These are phyloP conservation scores for Sporothrix curviconia DNA, from an alignment of 2,329 filamentous ascomycete genomes.

Conservation along the genomic window DNA sequence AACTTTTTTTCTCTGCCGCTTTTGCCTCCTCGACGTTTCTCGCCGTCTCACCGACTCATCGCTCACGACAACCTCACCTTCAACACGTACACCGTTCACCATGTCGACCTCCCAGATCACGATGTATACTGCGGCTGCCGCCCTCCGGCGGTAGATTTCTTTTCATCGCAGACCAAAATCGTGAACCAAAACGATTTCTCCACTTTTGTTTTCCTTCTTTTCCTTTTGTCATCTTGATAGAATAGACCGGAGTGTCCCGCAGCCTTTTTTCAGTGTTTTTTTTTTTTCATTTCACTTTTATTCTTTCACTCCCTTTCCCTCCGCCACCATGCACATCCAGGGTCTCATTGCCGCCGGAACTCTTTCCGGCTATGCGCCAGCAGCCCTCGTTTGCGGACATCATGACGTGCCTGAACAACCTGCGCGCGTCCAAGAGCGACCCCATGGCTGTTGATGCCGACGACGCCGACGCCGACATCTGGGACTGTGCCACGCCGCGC, in stretches of 20 bases:
- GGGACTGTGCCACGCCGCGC: conserved; percentile 46
- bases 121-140: not conserved
- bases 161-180: not conserved
- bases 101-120: not conserved
- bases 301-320: not conserved
- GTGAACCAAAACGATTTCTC: not conserved
- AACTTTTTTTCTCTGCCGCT: conserved; percentile 4
- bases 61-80: not conserved
- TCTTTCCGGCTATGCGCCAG: conserved; percentile 78
- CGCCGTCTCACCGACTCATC: conserved; percentile 2
- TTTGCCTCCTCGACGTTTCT: not conserved
- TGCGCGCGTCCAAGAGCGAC: conserved; percentile 51
- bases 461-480: conserved; percentile 41
- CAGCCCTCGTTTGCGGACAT: conserved; percentile 62
- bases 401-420: conserved; percentile 56
- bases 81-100: not conserved
- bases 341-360: conserved; percentile 33
- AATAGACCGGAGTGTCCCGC: not conserved
- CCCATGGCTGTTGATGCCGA: not conserved
- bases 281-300: not conserved
- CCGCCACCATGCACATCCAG: conserved; percentile 9
- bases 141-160: conserved; percentile 2
- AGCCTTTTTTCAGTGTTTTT: not conserved
- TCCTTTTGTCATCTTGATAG: not conserved
- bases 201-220: not conserved